Percentiles rank a stretch among this genome's conserved stretches.
These are phyloP conservation scores for Phalaenopsis equestris DNA, from an alignment of 106 monocot species.

Conservation along the genomic window DNA sequence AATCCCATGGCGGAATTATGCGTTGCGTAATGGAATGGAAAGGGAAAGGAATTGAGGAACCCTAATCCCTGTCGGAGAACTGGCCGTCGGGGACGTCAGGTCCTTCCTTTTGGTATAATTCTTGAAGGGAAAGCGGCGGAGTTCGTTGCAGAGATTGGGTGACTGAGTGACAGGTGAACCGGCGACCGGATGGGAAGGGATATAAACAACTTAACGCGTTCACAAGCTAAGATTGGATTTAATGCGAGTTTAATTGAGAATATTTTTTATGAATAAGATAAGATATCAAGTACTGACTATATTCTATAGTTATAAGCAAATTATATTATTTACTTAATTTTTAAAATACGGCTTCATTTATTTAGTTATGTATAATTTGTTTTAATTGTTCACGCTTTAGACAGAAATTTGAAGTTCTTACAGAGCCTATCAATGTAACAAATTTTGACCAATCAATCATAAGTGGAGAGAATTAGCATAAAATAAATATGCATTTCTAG, in stretches of 20 bases:
- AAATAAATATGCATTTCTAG: no score
- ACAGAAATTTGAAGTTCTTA: no score
- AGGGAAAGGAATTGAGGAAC: neutral
- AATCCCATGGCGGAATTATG: neutral
- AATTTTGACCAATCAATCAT: no score
- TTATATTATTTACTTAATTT: neutral
- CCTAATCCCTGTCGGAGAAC: neutral
- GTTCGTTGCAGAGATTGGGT: neutral
- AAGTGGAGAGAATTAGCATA: no score
- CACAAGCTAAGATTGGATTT: no score
- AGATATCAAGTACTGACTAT: no score
- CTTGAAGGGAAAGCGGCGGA: neutral
- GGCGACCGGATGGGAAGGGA: neutral
- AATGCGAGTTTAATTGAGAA: no score
- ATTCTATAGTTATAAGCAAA: neutral
- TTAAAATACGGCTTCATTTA: neutral
- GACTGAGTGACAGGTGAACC: neutral
- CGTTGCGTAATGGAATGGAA: neutral
- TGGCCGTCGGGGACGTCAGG: neutral
- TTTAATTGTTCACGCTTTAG: neutral
- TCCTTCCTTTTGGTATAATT: neutral
- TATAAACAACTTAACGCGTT: no score
- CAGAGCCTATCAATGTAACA: no score
- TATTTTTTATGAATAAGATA: no score
- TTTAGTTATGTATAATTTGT: neutral